A percentile compares a stretch with the other conserved stretches of the same genome.
Conservation (phyloP, 75 land plant genomes). For the Ceratopteris richardii region DNA sequence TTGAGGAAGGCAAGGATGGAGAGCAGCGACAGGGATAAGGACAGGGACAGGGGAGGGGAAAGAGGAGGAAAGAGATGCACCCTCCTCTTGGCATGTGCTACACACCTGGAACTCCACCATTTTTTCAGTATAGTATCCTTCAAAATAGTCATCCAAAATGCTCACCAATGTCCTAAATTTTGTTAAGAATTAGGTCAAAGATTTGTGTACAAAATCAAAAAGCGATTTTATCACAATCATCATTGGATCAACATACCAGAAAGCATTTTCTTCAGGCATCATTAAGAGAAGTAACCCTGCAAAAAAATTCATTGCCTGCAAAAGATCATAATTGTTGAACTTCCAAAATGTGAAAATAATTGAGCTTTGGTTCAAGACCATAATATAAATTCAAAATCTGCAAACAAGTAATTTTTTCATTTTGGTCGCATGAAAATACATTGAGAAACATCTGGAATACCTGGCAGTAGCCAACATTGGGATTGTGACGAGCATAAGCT, state of each 20-base stretch:
- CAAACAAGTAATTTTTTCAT: too few species aligned
- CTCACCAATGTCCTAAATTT: conserved; percentile 55
- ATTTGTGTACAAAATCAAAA: not conserved
- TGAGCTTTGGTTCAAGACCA: too few species aligned
- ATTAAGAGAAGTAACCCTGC: conserved; percentile 73
- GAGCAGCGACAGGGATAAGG: too few species aligned
- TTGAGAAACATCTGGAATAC: conserved; percentile 28
- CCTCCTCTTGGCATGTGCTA: too few species aligned
- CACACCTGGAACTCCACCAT: conserved; percentile 84
- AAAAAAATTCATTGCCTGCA: conserved; percentile 97
- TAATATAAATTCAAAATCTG: too few species aligned
- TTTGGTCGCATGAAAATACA: too few species aligned
- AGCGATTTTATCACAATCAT: too few species aligned
- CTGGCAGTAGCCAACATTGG: conserved; percentile 98
- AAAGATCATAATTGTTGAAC: too few species aligned
- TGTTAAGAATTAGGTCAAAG: conserved; percentile 18
- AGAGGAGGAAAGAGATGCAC: too few species aligned
- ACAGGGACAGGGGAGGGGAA: too few species aligned
- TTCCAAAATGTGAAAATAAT: too few species aligned
- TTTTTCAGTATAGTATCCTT: conserved; percentile 87
- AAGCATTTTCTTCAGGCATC: conserved; percentile 97
- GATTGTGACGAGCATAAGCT: conserved; percentile 98
- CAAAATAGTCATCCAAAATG: conserved; percentile 83
- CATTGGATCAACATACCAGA: conserved; percentile 38
- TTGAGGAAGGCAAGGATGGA: too few species aligned